Conservation (phyloP, 2,329 filamentous ascomycete genomes). For the Hypoxylon sp. region DNA sequence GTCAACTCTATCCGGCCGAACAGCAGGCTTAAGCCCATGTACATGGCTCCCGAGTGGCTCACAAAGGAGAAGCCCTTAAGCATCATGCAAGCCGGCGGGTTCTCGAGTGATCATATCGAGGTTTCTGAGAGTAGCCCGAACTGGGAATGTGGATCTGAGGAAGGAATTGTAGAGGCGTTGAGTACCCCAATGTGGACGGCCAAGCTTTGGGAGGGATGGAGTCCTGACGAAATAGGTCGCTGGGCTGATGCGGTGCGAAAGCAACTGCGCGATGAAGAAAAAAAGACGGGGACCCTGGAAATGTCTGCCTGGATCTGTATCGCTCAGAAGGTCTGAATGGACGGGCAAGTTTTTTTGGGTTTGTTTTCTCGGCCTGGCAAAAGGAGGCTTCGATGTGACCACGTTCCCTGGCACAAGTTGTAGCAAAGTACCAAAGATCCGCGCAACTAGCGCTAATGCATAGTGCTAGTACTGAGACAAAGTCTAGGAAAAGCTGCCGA, state of each 20-base stretch:
- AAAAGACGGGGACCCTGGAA: slow-evolving; percentile 36
- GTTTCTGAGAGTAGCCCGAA: slow-evolving; percentile 34
- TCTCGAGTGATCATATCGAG: slow-evolving; percentile 33
- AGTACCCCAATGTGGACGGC: slow-evolving; percentile 47
- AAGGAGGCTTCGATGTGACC: too few species aligned
- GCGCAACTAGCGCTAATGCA: too few species aligned
- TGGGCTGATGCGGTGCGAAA: slow-evolving; percentile 45
- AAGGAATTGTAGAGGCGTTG: slow-evolving; percentile 34
- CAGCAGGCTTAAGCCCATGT: slow-evolving; percentile 28
- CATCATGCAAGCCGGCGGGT: slow-evolving; percentile 45
- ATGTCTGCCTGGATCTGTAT: slow-evolving; percentile 49
- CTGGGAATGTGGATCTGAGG: slow-evolving; percentile 40
- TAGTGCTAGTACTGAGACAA: too few species aligned
- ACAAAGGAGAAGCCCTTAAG: slow-evolving; percentile 45
- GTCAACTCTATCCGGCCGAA: slow-evolving; percentile 40
- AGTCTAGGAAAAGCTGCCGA: too few species aligned
- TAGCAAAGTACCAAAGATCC: too few species aligned
- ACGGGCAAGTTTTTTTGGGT: background rate
- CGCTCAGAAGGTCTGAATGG: slow-evolving; percentile 35
- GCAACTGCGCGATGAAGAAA: slow-evolving; percentile 46
- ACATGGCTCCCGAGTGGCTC: slow-evolving; percentile 45
- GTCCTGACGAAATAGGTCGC: slow-evolving; percentile 40
- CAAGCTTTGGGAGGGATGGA: slow-evolving; percentile 46
- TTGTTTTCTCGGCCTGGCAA: too few species aligned
- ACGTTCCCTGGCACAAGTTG: too few species aligned